Conservation (phyloP, 2,329 filamentous ascomycete species). For the Colletotrichum incanum region DNA sequence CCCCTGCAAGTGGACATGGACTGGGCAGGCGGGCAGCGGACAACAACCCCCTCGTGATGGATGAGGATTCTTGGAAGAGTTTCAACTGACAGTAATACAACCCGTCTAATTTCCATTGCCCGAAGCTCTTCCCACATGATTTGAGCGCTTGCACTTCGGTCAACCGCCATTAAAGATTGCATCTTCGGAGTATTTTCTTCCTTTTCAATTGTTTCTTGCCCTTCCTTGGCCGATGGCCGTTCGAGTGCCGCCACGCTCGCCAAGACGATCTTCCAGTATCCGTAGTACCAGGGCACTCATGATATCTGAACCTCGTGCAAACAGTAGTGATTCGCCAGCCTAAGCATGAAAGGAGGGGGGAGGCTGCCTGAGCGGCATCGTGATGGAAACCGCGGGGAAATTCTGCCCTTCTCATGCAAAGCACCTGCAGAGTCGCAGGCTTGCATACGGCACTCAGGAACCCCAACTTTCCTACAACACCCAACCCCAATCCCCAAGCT, state of each 20-base stretch:
- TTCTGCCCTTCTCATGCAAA: background rate
- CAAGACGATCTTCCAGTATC: background rate
- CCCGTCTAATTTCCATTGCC: slow-evolving; percentile 8
- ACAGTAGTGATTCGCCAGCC: background rate
- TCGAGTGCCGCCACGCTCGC: background rate
- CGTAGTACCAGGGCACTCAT: background rate
- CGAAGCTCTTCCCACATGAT: background rate
- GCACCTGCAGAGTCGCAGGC: slow-evolving; percentile 18
- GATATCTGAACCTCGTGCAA: background rate
- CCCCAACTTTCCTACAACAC: slow-evolving; percentile 3
- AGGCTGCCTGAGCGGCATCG: background rate
- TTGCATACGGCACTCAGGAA: slow-evolving; percentile 28
- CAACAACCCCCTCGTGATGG: background rate
- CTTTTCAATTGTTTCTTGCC: no score
- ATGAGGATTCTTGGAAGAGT: slow-evolving; percentile 14
- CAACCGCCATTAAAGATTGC: no score
- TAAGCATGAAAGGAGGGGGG: background rate
- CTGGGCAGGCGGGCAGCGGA: background rate
- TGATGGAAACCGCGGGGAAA: background rate
- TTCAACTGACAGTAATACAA: slow-evolving; percentile 4
- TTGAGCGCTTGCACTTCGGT: slow-evolving; percentile 17
- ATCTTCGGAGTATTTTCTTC: no score
- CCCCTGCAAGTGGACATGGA: slow-evolving; percentile 22
- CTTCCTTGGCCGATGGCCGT: background rate
- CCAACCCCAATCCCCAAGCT: background rate